phyloP scores from a whole-genome alignment of 2,329 filamentous ascomycete genomes.

The Chaetothyriales sp. region DNA sequence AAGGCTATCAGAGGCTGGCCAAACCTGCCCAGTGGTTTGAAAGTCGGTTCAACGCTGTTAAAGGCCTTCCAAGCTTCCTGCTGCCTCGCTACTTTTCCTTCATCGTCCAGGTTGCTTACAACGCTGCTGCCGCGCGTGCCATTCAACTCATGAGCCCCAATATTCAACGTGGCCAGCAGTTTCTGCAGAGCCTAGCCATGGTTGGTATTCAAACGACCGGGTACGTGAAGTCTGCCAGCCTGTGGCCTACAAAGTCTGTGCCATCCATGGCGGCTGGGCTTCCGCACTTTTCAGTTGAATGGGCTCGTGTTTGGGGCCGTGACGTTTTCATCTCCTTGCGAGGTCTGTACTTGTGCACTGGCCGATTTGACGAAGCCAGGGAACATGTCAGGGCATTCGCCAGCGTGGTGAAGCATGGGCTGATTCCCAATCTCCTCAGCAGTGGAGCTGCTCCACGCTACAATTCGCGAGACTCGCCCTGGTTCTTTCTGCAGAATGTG shows the following conservation, averaged over 20 bases:
- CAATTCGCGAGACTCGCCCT: constrained; percentile 89
- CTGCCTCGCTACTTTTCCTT: constrained; percentile 87
- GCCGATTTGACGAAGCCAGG: constrained; percentile 71
- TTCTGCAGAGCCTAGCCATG: constrained; percentile 75
- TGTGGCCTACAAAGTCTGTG: constrained; percentile 73
- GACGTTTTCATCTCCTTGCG: constrained; percentile 94
- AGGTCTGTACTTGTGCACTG: constrained; percentile 80
- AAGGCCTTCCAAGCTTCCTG: constrained; percentile 72
- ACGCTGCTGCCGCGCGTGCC: constrained; percentile 61
- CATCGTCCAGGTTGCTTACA: constrained; percentile 74
- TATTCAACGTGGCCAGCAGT: constrained; percentile 68
- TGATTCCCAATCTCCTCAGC: constrained; percentile 89
- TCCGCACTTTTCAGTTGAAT: constrained; percentile 84
- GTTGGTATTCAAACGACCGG: constrained; percentile 86
- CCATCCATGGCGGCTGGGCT: constrained; percentile 82
- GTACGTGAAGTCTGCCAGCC: constrained; percentile 72
- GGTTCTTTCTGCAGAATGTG: constrained; percentile 94
- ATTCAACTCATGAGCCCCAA: constrained; percentile 66
- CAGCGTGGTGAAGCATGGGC: constrained; percentile 91
- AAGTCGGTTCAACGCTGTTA: constrained; percentile 71
- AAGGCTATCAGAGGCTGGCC: constrained; percentile 46
- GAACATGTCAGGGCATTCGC: constrained; percentile 93
- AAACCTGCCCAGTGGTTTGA: constrained; percentile 63
- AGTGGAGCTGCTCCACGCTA: constrained; percentile 77
- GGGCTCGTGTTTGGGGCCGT: constrained; percentile 93